Evolutionary conservation across 2,329 filamentous ascomycete species (phyloP).

Genomic region (Claviceps citrina): DNA sequence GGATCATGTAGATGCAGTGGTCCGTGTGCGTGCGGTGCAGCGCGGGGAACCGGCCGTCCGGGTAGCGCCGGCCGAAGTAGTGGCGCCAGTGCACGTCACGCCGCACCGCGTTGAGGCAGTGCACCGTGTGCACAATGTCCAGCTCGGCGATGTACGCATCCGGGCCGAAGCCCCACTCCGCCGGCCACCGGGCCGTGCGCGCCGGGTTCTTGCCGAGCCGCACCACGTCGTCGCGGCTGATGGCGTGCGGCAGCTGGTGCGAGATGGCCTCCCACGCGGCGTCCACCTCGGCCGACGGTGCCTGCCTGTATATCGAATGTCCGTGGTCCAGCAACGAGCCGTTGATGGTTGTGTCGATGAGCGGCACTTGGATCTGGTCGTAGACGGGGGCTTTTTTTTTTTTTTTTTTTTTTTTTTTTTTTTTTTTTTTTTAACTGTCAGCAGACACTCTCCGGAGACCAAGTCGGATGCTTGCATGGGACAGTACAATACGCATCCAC

Average conservation of each 20-base stretch:
- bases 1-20: conserved; percentile 9
- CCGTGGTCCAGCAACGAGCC: background rate
- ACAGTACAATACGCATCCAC: background rate
- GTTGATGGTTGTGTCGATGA: background rate
- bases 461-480: too few relatives aligned
- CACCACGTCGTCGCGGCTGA: conserved; percentile 14
- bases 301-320: conserved; percentile 7
- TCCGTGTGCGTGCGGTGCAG: conserved; percentile 5
- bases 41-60: conserved; percentile 7
- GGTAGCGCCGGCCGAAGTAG: conserved; percentile 2
- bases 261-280: conserved; percentile 10
- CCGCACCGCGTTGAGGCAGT: conserved; percentile 11
- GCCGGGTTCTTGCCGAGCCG: conserved; percentile 17
- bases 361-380: background rate
- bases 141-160: conserved; percentile 19
- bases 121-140: conserved; percentile 14
- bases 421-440: too few relatives aligned
- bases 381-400: background rate
- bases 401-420: too few relatives aligned
- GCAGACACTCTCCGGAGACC: too few relatives aligned
- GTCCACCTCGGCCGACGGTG: conserved; percentile 10
- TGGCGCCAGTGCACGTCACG: conserved; percentile 6
- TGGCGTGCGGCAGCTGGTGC: conserved; percentile 5
- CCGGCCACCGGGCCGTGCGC: conserved; percentile 12
- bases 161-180: conserved; percentile 14